These are phyloP conservation scores for Saccharum officinarum DNA, from an alignment of 176 grass and related monocot species.

Conservation along the genomic window DNA sequence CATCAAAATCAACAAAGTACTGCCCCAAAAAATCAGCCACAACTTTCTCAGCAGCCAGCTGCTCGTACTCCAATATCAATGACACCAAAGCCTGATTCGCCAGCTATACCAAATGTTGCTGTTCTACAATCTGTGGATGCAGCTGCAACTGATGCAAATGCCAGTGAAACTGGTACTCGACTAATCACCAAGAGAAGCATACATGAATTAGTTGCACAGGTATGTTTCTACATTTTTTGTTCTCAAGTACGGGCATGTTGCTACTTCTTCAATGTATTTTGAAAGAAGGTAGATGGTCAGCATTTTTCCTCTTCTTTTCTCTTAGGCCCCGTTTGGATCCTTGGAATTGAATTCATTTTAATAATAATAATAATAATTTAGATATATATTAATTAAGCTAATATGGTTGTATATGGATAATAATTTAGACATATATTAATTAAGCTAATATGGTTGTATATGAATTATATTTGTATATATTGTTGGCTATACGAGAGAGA, in stretches of 20 bases:
- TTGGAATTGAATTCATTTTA: too few species aligned
- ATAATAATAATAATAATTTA: too few species aligned
- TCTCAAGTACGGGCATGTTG: background rate
- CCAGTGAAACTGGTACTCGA: conserved; percentile 57
- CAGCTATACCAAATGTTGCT: conserved; percentile 32
- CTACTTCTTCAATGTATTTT: conserved; percentile 7
- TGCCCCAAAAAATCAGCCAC: conserved; percentile 48
- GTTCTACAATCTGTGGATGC: conserved; percentile 25
- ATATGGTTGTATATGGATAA: too few species aligned
- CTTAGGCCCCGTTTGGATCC: background rate
- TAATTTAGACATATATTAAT: too few species aligned
- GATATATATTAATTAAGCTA: too few species aligned
- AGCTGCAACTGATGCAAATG: conserved; percentile 33
- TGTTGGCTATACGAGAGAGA: too few species aligned
- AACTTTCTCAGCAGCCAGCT: conserved; percentile 54
- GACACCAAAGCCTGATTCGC: conserved; percentile 45
- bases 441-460: too few species aligned
- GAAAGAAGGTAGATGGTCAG: conserved; percentile 12
- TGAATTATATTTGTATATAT: too few species aligned
- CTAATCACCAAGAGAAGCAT: conserved; percentile 90
- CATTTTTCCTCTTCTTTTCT: conserved; percentile 13
- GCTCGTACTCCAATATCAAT: conserved; percentile 50
- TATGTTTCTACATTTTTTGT: conserved; percentile 23
- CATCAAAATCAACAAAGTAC: conserved; percentile 56
- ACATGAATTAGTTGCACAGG: conserved; percentile 82